Conservation (phyloP, 2,329 filamentous ascomycete genomes). For the Domatiomyces globalis region DNA sequence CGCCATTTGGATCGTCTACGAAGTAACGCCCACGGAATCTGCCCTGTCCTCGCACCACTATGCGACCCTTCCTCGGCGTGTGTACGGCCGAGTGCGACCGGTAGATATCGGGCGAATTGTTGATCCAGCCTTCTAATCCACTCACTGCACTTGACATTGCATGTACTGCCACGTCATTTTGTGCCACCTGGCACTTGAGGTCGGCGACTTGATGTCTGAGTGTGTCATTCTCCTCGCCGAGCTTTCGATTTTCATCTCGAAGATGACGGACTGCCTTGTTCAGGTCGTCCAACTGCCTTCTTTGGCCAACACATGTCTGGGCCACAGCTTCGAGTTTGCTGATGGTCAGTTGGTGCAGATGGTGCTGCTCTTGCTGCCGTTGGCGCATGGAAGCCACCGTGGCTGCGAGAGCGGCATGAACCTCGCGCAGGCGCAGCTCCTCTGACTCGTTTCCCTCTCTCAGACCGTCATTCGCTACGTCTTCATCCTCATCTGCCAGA, state of each 20-base stretch:
- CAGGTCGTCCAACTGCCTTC: slow-evolving; percentile 10
- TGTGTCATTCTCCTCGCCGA: slow-evolving; percentile 10
- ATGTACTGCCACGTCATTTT: slow-evolving; percentile 15
- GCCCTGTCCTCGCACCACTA: slow-evolving; percentile 16
- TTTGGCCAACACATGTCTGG: slow-evolving; percentile 14
- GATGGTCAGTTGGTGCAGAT: slow-evolving; percentile 14
- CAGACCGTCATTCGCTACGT: slow-evolving; percentile 20
- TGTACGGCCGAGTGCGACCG: neutral
- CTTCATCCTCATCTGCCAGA: slow-evolving; percentile 12
- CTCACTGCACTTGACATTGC: slow-evolving; percentile 19
- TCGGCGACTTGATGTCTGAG: slow-evolving; percentile 6
- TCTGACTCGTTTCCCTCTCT: neutral
- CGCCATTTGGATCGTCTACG: slow-evolving; percentile 9
- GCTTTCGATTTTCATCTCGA: slow-evolving; percentile 8
- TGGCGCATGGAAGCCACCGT: slow-evolving; percentile 17
- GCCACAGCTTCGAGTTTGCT: slow-evolving; percentile 16
- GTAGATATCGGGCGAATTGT: slow-evolving; percentile 10
- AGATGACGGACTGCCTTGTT: slow-evolving; percentile 9
- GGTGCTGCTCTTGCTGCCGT: slow-evolving; percentile 16
- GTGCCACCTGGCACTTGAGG: slow-evolving; percentile 7
- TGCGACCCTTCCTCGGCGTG: slow-evolving; percentile 3
- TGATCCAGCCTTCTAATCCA: slow-evolving; percentile 19
- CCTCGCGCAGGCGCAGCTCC: neutral
- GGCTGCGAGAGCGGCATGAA: slow-evolving; percentile 8
- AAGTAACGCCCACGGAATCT: slow-evolving; percentile 18